Conservation (phyloP, 2,329 filamentous ascomycete genomes). For the Curvularia verruculosa region DNA sequence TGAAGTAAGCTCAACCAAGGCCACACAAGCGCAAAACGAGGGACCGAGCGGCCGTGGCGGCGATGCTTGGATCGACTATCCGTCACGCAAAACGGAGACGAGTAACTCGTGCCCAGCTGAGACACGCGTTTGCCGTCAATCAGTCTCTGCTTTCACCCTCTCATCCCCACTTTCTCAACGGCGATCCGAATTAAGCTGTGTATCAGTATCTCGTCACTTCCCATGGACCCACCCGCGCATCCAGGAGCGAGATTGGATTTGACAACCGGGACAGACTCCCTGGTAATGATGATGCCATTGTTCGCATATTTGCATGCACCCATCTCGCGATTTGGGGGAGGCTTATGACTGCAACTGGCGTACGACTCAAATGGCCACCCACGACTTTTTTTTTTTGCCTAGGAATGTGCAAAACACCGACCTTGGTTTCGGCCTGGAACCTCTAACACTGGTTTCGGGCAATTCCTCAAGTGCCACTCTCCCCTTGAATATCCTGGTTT, state of each 20-base stretch:
- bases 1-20: slow-evolving; percentile 11
- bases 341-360: neutral
- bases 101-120: slow-evolving; percentile 1
- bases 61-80: slow-evolving; percentile 20
- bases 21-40: neutral
- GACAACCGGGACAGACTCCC: neutral
- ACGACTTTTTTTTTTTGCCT: too few species aligned
- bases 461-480: neutral
- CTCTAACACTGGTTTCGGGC: neutral
- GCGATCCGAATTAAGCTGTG: slow-evolving; percentile 13
- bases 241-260: neutral
- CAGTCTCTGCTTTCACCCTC: neutral
- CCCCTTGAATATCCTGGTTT: neutral
- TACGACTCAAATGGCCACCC: too few species aligned
- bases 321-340: neutral
- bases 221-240: neutral
- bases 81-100: neutral
- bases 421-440: neutral
- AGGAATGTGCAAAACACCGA: neutral
- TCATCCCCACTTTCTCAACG: neutral
- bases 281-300: neutral
- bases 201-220: neutral
- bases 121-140: slow-evolving; percentile 20
- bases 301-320: neutral
- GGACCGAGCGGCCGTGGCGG: slow-evolving; percentile 13